Evolutionary conservation across 1,139 yeast species (phyloP).

Genomic region (Lodderomyces metapsilosis): DNA sequence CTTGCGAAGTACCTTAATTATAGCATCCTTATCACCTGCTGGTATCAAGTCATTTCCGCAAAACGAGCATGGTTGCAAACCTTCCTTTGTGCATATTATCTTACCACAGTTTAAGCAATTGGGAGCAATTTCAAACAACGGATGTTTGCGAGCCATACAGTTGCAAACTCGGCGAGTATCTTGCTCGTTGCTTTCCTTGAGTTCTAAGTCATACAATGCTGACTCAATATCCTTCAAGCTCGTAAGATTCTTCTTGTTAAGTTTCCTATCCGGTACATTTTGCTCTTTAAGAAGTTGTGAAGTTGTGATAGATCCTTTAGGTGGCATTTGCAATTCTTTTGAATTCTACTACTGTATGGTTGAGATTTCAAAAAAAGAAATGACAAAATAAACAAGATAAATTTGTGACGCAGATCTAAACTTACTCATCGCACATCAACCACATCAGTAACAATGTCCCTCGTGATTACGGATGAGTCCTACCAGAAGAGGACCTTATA

Average conservation of each 20-base stretch:
- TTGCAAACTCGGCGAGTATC: constrained; percentile 48
- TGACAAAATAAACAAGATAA: background rate
- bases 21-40: constrained; percentile 57
- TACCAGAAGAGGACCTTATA: constrained; percentile 27
- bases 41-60: constrained; percentile 73
- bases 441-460: constrained; percentile 10
- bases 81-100: constrained; percentile 86
- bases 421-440: background rate
- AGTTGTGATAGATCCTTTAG: constrained; percentile 29
- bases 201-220: constrained; percentile 36
- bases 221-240: constrained; percentile 60
- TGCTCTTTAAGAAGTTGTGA: constrained; percentile 36
- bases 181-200: constrained; percentile 15
- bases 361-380: background rate
- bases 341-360: too few relatives aligned
- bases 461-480: constrained; percentile 15
- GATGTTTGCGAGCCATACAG: constrained; percentile 85
- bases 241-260: constrained; percentile 41
- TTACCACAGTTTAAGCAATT: constrained; percentile 94
- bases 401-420: background rate
- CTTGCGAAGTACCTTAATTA: constrained; percentile 47
- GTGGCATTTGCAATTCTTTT: background rate
- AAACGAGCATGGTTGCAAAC: constrained; percentile 83
- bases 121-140: constrained; percentile 85
- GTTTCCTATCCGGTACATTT: constrained; percentile 21